Percentiles rank a stretch among this genome's conserved stretches.
These are phyloP conservation scores for Elsinoe arachidis DNA, from an alignment of 2,329 filamentous ascomycete genomes.

Conservation along the genomic window DNA sequence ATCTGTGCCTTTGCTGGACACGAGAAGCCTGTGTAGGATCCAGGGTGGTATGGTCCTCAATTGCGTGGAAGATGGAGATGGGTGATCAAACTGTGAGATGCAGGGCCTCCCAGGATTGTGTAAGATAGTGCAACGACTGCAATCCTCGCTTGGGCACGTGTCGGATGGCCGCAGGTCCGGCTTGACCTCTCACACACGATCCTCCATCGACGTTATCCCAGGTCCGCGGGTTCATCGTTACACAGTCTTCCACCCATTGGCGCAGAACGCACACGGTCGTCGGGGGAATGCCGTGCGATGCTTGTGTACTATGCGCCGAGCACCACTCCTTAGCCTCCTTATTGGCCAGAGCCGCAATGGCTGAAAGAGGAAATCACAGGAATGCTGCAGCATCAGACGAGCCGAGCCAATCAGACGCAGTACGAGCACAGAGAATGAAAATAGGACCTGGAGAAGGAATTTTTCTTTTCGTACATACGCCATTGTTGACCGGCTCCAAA, in stretches of 20 bases:
- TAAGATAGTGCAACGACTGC: background rate
- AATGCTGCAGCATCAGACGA: background rate
- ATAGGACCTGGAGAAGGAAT: background rate
- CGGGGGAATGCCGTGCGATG: too few species aligned
- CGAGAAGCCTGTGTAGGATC: too few species aligned
- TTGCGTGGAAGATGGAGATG: too few species aligned
- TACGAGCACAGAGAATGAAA: background rate
- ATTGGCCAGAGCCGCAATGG: background rate
- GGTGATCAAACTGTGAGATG: too few species aligned
- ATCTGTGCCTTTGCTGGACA: too few species aligned
- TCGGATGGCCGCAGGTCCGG: background rate
- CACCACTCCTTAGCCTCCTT: background rate
- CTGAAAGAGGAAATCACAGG: conserved; percentile 8
- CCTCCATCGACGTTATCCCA: background rate
- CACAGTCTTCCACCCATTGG: background rate
- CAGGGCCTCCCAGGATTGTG: too few species aligned
- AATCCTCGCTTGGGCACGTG: conserved; percentile 1
- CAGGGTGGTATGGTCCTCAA: too few species aligned
- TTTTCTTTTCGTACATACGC: background rate
- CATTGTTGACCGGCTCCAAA: background rate
- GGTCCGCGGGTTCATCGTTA: background rate
- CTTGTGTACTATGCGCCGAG: too few species aligned
- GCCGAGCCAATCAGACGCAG: background rate
- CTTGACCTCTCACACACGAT: background rate
- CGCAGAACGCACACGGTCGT: background rate